Base-by-base conservation (phyloP, 805 yeast genomes). In the Priceomyces carsonii region DNA sequence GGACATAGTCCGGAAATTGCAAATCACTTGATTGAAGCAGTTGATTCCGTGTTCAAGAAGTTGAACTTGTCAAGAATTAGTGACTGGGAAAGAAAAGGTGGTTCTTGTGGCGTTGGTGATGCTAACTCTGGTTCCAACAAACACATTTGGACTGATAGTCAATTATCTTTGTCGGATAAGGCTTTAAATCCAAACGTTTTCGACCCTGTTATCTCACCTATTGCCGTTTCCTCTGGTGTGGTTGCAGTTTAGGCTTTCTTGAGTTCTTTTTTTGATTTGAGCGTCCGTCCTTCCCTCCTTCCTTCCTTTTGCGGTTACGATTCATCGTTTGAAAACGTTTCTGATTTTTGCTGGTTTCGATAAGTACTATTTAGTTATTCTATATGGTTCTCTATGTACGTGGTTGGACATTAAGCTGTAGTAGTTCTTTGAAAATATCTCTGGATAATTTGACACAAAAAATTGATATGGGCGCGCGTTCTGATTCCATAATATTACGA, bases 101-200 rank as follows among this genome's bases (percentile, higher is more conserved):
- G 97, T n/a, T 78, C 82, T 47, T 83, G 95, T 56, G 95, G 95
- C 36, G 95, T 89, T 47, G 96, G 96, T 42, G 79, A 71, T 24
- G 59, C 66, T 21, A 62, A 63, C 12, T 66, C 66, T 14, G 55
- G 58, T 19, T 48, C 57, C 3, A 74, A 76, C 35, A 66, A 75
- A 44, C 90, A 88, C 50, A 69, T 91, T 49, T 93, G 99, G 99
- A 87, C 96, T 32, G 85, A 82, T 38, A 77, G 75, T 40, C 95
- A 87, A 61, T 73, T 91, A 61, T 47, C 55, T 4, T 77, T 82
- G 63, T 73, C 75, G 18, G 80, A 83, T 49, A 55, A 61, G 5
- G 84, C 80, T 54, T 70, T 85, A 65, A 79, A 85, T 56, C 62
- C 77, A 32, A 85, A 84, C 47, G 88, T 83, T 17, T 45, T 69